phyloP scores from a whole-genome alignment of 257 asterid species.

The Przewalskia tangutica region DNA sequence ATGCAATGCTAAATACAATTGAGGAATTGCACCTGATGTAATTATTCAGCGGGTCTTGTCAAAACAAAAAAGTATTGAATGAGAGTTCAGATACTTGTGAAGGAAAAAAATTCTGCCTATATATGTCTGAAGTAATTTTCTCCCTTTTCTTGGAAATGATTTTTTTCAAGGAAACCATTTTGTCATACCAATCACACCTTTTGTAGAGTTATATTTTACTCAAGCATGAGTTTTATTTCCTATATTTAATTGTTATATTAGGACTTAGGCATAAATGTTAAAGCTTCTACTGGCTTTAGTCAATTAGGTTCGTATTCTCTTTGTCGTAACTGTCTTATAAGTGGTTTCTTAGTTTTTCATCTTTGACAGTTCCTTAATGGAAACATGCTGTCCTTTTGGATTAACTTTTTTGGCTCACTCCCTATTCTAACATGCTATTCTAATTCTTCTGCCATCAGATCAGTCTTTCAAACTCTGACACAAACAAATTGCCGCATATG shows the following conservation, averaged over 20 bases:
- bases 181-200: neutral
- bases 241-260: neutral
- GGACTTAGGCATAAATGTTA: neutral
- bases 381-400: neutral
- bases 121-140: neutral
- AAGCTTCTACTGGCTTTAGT: neutral
- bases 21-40: neutral
- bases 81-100: neutral
- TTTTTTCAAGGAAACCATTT: neutral
- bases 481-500: conserved; percentile 58
- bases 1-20: neutral
- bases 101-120: neutral
- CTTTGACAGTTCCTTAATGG: neutral
- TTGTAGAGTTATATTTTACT: neutral
- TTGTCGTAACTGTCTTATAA: neutral
- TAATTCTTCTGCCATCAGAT: conserved; percentile 26
- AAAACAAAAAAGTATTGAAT: neutral
- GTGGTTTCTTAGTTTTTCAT: neutral
- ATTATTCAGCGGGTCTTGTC: neutral
- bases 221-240: neutral
- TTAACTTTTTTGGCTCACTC: neutral
- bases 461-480: conserved; percentile 47
- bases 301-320: neutral
- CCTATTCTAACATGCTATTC: neutral
- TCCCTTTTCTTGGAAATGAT: neutral